Conservation (phyloP, 2,329 filamentous ascomycete genomes). For the Penicillium sp. region DNA sequence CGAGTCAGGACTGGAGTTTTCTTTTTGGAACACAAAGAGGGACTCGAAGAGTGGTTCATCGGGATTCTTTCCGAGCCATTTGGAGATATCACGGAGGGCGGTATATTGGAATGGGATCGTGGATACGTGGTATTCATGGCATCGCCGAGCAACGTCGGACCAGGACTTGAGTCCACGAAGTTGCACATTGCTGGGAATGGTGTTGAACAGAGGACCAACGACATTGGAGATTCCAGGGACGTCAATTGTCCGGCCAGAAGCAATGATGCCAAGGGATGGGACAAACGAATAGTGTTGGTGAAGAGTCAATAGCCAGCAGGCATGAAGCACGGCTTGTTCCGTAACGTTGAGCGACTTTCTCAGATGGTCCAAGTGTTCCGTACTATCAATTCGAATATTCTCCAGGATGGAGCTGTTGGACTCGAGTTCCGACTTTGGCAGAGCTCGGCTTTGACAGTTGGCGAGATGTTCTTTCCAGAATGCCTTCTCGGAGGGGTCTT, state of each 20-base stretch:
- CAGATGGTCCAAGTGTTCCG: constrained; percentile 48
- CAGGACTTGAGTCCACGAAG: constrained; percentile 50
- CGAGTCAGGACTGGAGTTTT: constrained; percentile 26
- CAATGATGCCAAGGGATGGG: constrained; percentile 65
- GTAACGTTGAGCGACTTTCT: constrained; percentile 64
- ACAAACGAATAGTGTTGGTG: constrained; percentile 47
- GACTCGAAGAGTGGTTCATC: constrained; percentile 67
- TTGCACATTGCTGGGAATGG: constrained; percentile 64
- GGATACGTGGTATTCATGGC: constrained; percentile 66
- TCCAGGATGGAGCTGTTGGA: constrained; percentile 16
- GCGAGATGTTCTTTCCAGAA: constrained; percentile 66
- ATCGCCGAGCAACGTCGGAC: constrained; percentile 56
- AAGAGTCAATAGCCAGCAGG: constrained; percentile 65
- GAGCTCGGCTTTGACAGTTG: constrained; percentile 24
- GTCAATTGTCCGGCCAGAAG: constrained; percentile 71
- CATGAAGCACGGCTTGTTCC: constrained; percentile 72
- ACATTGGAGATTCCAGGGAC: constrained; percentile 59
- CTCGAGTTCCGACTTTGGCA: background rate
- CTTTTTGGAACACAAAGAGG: constrained; percentile 74
- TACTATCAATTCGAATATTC: constrained; percentile 26
- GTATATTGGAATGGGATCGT: constrained; percentile 72
- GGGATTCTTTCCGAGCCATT: constrained; percentile 61
- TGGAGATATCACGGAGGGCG: constrained; percentile 71
- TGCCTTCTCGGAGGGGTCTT: constrained; percentile 43
- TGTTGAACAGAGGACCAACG: constrained; percentile 86